These are phyloP conservation scores for Xylariaceae sp. DNA, from an alignment of 2,329 filamentous ascomycete species.

Conservation along the genomic window DNA sequence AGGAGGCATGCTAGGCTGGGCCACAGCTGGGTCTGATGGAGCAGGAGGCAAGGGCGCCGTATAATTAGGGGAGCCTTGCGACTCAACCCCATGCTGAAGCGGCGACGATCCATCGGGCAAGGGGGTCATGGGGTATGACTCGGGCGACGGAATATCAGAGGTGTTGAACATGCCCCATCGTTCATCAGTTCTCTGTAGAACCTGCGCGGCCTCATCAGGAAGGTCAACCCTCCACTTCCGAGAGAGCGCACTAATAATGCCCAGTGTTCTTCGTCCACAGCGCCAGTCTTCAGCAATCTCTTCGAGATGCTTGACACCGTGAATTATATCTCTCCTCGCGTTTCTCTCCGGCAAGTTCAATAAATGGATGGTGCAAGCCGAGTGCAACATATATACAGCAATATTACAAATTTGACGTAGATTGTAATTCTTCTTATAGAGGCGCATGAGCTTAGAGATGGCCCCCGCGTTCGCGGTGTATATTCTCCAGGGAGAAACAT, in stretches of 20 bases:
- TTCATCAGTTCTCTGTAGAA: slow-evolving; percentile 71
- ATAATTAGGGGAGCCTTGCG: slow-evolving; percentile 35
- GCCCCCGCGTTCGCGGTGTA: slow-evolving; percentile 84
- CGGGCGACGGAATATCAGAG: slow-evolving; percentile 54
- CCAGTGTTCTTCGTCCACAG: slow-evolving; percentile 76
- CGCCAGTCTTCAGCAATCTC: slow-evolving; percentile 96
- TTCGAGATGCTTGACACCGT: slow-evolving; percentile 85
- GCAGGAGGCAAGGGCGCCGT: slow-evolving; percentile 29
- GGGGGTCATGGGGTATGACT: slow-evolving; percentile 26
- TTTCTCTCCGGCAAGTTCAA: slow-evolving; percentile 91
- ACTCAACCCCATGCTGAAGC: slow-evolving; percentile 26
- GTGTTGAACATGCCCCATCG: slow-evolving; percentile 70
- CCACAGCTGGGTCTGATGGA: slow-evolving; percentile 24
- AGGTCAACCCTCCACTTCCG: slow-evolving; percentile 87
- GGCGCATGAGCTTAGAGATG: slow-evolving; percentile 87
- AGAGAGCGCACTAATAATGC: slow-evolving; percentile 76
- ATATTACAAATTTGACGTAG: slow-evolving; percentile 94
- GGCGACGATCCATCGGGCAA: slow-evolving; percentile 20
- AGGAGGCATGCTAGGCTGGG: slow-evolving; percentile 26
- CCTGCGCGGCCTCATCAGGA: slow-evolving; percentile 71
- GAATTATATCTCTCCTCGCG: slow-evolving; percentile 80
- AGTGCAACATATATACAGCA: slow-evolving; percentile 91
- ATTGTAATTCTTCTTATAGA: slow-evolving; percentile 90
- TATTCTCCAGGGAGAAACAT: slow-evolving; percentile 84
- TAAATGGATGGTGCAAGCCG: slow-evolving; percentile 88